Evolutionary conservation across 2,329 filamentous ascomycete genomes (phyloP), one percentile per base, ranked within the genome.

Genomic region (Pseudocercospora ulei): DNA sequence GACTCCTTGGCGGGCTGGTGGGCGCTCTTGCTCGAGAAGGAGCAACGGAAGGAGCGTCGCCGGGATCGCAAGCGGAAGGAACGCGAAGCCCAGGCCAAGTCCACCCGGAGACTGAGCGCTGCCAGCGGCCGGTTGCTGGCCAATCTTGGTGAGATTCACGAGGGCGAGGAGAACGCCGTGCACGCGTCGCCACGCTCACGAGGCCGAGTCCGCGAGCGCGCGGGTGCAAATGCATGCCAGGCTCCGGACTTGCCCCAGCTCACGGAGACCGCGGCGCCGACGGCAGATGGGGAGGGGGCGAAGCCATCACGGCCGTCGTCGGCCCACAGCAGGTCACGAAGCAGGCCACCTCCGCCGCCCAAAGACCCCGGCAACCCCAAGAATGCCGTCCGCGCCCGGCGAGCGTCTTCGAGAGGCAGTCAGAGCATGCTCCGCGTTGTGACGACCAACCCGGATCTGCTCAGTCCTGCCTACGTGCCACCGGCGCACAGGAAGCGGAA

Each of bases 1-100:
- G 88, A 98, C 62, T 74, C 80, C 4, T 66, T 98, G 33, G 84
- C 86, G 35, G 90, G 90, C 4, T 98, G 90, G 90, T 98, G 90
- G 90, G 82, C 84, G 2, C 64, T 98, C 17, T 65, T 98, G 24
- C 76, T 96, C 6, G 90, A 96, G 56, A 98, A 96, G 60, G 90
- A 98, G 57, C 76, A 86, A 58, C 76, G 86, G 5, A 98, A 98
- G 61, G 79, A 87, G 48, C 72, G 67, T 46, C 72, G 86, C 44
- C 71, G 80, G 46, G 86, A 95, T 54, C 75, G 77, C 37, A 95
- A 88, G 57, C 75, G 88, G 5, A 85, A 74, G 56, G 87, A 96
- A 58, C 78, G 76, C 52, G 87, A 98, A 54, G 71, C 73, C 1
- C 85, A 96, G 55, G 77, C 76, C 40, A 80, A 85, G 58, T 83